Percentiles rank a stretch among this genome's conserved stretches.
These are phyloP conservation scores for Penicillium sp. DNA, from an alignment of 2,329 filamentous ascomycete genomes.

Conservation along the genomic window DNA sequence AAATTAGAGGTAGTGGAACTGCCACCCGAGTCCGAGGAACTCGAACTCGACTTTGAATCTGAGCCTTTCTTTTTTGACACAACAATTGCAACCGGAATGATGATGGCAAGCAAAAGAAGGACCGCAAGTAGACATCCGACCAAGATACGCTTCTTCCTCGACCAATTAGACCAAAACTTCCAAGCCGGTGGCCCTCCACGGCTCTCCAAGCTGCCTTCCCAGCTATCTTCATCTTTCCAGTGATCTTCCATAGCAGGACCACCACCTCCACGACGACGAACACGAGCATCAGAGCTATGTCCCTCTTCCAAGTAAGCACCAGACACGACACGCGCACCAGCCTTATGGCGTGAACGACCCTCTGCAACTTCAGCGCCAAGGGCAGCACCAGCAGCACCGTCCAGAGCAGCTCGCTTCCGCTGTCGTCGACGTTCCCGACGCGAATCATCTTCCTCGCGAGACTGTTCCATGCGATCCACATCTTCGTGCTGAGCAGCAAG, in stretches of 20 bases:
- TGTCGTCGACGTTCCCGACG: slow-evolving; percentile 28
- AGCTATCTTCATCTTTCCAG: slow-evolving; percentile 50
- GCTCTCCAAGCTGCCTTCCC: slow-evolving; percentile 32
- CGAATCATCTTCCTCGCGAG: slow-evolving; percentile 36
- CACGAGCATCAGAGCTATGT: slow-evolving; percentile 49
- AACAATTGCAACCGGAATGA: slow-evolving; percentile 66
- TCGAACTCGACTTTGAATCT: slow-evolving; percentile 24
- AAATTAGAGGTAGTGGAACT: slow-evolving; percentile 49
- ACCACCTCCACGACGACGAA: slow-evolving; percentile 43
- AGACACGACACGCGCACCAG: slow-evolving; percentile 65
- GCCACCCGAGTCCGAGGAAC: slow-evolving; percentile 25
- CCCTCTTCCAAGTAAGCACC: slow-evolving; percentile 70
- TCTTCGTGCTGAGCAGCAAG: slow-evolving; percentile 64
- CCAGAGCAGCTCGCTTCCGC: slow-evolving; percentile 29
- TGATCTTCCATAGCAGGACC: slow-evolving; percentile 45
- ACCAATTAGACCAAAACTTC: slow-evolving; percentile 34
- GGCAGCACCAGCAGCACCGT: slow-evolving; percentile 17
- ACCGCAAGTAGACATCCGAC: slow-evolving; percentile 55
- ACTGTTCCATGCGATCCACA: slow-evolving; percentile 47
- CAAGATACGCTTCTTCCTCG: slow-evolving; percentile 47
- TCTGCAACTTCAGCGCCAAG: slow-evolving; percentile 22
- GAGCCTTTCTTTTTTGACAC: slow-evolving; percentile 61
- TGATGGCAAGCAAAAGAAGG: slow-evolving; percentile 61
- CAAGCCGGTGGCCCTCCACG: slow-evolving; percentile 33
- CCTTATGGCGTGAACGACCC: slow-evolving; percentile 43